Conservation (phyloP, 192 early-diverging fungal genomes). For the Backusella liffmaniae region DNA sequence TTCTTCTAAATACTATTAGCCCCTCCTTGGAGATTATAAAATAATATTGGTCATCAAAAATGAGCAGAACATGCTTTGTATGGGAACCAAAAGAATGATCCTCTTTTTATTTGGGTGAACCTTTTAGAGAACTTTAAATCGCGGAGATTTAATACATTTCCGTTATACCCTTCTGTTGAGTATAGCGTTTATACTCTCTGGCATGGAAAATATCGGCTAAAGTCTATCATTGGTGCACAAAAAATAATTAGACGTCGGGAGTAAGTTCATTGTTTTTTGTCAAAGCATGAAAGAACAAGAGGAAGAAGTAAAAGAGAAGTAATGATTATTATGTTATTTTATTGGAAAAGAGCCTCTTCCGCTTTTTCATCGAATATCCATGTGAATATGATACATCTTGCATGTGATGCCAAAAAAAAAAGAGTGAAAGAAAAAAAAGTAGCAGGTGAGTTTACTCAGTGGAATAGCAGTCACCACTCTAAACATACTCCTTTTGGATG, state of each 20-base stretch:
- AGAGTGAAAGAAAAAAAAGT: conserved; percentile 11
- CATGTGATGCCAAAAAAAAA: conserved; percentile 17
- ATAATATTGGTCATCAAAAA: conserved; percentile 6
- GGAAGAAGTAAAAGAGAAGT: neutral
- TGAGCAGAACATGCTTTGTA: neutral
- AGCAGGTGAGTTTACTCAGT: conserved; percentile 23
- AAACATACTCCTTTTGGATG: conserved; percentile 7
- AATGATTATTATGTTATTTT: neutral
- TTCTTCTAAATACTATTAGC: neutral
- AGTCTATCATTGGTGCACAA: conserved; percentile 6
- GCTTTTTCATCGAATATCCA: conserved; percentile 14
- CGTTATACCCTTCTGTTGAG: conserved; percentile 13
- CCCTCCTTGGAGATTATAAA: neutral
- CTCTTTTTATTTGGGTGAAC: conserved; percentile 4
- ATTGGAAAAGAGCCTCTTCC: neutral
- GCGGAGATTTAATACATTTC: conserved; percentile 14
- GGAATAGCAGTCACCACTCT: conserved; percentile 22
- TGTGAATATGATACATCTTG: conserved; percentile 21
- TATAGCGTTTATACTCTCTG: neutral
- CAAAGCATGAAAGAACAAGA: neutral
- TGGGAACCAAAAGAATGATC: neutral
- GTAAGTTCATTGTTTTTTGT: neutral
- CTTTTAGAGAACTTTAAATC: conserved; percentile 1
- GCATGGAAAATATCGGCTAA: conserved; percentile 9
- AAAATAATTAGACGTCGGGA: conserved; percentile 3